Evolutionary conservation across 1,139 yeast species (phyloP).

Genomic region (Magnusiomyces suaveolens): DNA sequence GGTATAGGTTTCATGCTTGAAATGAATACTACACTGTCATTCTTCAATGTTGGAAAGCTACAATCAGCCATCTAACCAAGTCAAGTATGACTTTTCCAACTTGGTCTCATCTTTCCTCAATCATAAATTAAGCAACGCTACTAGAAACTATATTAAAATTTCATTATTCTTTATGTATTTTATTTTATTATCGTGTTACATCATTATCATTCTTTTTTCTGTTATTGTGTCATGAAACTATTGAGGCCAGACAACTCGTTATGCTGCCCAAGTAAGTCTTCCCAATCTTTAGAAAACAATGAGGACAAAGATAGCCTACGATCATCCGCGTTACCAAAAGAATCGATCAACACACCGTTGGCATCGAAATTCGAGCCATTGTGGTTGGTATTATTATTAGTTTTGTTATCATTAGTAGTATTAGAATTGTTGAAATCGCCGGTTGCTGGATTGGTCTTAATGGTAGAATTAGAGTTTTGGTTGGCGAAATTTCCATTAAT

Average conservation of each 20-base stretch:
- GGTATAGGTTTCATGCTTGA: no score
- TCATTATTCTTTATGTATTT: neutral
- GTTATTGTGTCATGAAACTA: constrained; percentile 18
- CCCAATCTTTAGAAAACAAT: constrained; percentile 23
- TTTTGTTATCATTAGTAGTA: neutral
- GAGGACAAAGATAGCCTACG: constrained; percentile 13
- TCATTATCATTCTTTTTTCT: neutral
- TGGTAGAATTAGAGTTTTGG: neutral
- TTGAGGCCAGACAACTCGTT: constrained; percentile 26
- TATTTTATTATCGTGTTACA: no score
- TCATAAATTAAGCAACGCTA: no score
- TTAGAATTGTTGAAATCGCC: neutral
- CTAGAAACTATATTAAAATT: neutral
- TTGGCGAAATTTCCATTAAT: neutral
- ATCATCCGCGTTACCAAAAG: neutral
- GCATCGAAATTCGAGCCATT: neutral
- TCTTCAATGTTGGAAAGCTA: no score
- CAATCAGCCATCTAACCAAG: no score
- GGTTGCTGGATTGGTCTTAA: neutral
- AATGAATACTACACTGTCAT: no score
- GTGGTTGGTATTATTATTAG: neutral
- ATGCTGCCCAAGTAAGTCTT: constrained; percentile 26
- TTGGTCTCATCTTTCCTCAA: no score
- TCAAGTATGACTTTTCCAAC: no score
- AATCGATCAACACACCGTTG: neutral